Evolutionary conservation across 129 eudicot genomes (phyloP).

Genomic region (Cynara cardunculus): DNA sequence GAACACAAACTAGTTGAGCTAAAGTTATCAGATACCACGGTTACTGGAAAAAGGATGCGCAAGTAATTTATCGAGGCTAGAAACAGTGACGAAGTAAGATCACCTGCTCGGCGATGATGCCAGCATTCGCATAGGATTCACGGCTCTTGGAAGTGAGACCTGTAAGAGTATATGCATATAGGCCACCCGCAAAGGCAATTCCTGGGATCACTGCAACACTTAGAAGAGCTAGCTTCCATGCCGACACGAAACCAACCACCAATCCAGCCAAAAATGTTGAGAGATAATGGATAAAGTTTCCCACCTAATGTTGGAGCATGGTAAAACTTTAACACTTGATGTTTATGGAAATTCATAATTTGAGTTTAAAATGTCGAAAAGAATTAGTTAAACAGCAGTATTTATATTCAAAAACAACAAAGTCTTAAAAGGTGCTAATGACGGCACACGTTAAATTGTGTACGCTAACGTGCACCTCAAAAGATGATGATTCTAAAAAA

Average conservation of each 20-base stretch:
- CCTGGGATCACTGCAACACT: conserved; percentile 98
- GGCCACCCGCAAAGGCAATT: conserved; percentile 98
- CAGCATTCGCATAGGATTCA: conserved; percentile 95
- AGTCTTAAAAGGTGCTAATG: neutral
- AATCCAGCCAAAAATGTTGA: conserved; percentile 96
- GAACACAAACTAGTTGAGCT: too few relatives aligned
- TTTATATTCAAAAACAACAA: neutral
- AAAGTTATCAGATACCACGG: too few relatives aligned
- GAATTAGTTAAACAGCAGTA: neutral
- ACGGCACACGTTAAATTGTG: conserved; percentile 1
- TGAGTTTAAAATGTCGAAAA: neutral
- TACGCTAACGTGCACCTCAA: conserved; percentile 23
- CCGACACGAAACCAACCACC: conserved; percentile 99
- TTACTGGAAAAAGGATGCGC: neutral
- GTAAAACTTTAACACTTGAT: neutral
- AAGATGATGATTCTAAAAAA: neutral
- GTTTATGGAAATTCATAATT: neutral
- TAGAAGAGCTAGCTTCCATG: conserved; percentile 94
- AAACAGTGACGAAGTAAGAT: conserved; percentile 9
- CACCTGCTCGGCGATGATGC: conserved; percentile 97
- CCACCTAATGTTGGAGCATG: conserved; percentile 52
- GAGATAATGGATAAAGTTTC: conserved; percentile 93
- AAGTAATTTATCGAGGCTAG: neutral
- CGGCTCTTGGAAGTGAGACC: conserved; percentile 98
- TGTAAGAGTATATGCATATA: conserved; percentile 89